Base-by-base conservation (phyloP, 2,329 filamentous ascomycete genomes). In the Nothomitra cinnamomea region DNA sequence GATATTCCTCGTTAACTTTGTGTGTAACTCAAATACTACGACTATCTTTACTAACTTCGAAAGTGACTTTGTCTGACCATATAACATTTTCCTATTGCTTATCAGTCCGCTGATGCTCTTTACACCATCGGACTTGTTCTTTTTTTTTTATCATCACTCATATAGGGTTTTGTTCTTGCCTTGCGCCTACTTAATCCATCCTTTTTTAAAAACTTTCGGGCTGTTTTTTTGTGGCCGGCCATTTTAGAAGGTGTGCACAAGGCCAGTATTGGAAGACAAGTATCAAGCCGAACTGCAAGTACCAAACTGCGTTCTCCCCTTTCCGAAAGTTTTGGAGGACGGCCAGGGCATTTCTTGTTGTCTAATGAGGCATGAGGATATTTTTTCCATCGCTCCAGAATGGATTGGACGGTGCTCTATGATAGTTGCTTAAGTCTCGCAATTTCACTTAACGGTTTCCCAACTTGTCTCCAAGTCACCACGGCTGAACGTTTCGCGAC, bases 401-500 rank as follows among this genome's bases (percentile, higher is more conserved):
- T 42, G 5, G 40, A 6, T 19, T 42, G 40, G n/a, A 42, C 40
- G n/a, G n/a, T 19, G 15, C 5, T 6, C 15, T n/a, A n/a, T n/a
- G n/a, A n/a, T 6, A 42, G 6, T 4, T 42, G n/a, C 21, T 42
- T 19, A 6, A 42, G 15, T 42, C 5, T 6, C 15, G 40, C 5
- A n/a, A 42, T 42, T 42, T 42, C 4, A 42, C 15, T 6, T n/a
- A 42, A 19, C 21, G 21, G 54, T 22, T 63, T 63, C 19, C 28
- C 57, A 12, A 53, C 59, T 8, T 47, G 64, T 6, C 57, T 66
- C 8, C 49, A 25, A 36, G 58, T 66, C 24, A 54, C 66, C 21
- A 54, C 53, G 15, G 51, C 54, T n/a, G n/a, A n/a, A n/a, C n/a
- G n/a, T n/a, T n/a, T n/a, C n/a, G n/a, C n/a, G n/a, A n/a, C n/a